Evolutionary conservation across 2,329 filamentous ascomycete species (phyloP), one percentile per base, ranked within the genome.

Genomic region (Claviceps sp.): DNA sequence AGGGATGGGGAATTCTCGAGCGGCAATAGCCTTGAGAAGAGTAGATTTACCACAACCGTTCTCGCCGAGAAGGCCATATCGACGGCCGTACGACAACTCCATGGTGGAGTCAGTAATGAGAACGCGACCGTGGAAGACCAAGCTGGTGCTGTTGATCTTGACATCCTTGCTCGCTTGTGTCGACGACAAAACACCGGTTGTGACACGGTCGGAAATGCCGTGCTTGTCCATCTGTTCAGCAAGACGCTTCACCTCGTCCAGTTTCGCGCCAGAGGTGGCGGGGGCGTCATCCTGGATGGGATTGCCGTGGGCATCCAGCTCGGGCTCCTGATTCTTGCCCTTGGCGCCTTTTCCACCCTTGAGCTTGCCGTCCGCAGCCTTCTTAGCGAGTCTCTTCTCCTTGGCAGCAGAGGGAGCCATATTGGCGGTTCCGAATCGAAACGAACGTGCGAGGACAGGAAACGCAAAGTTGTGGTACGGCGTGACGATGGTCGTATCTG

Each of bases 11-110:
- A 83, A 98, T 71, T 98, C 94, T 73, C 93, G 86, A 65, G 83
- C 84, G 62, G 86, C 85, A 67, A 98, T 95, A 59, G 93, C 82
- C 76, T 96, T 97, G 66, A 98, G 80, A 37, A 98, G 73, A n/a
- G 93, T 98, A 58, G 87, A 94, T 79, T 98, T 98, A 69, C 93
- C 93, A 71, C 93, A 98, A 59, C 93, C 93, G 85, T 98, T 98
- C 80, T 98, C 93, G 65, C 93, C 93, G 58, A 98, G 76, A 53
- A 98, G 77, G 68, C 93, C 93, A 68, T 98, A 98, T 64, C 93
- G 83, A 63, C 90, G 86, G 59, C 86, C 89, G 68, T 88, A 93
- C 68, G 86, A 91, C 64, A 98, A 79, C 72, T 98, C 94, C 68
- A 98, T 78, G 49, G 84, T 94, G 57, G 87, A 87, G 71, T 98